Evolutionary conservation across 495 filamentous ascomycete genomes (phyloP).

Genomic region (Poronia punctata): DNA sequence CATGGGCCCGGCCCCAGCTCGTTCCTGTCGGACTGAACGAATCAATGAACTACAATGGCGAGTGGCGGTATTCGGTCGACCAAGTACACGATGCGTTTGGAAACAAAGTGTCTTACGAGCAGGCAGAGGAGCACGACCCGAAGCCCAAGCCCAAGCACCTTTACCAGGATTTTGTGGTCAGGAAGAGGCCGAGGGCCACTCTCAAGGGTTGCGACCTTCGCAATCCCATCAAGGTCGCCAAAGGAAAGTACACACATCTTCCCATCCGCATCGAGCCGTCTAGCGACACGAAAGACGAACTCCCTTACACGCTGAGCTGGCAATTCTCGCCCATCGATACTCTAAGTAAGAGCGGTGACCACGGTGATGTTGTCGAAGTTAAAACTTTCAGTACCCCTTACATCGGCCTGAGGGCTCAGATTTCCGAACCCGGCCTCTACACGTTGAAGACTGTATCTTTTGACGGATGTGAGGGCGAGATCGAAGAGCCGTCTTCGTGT

Average conservation of each 20-base stretch:
- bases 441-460: constrained; percentile 70
- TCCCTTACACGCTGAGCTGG: constrained; percentile 56
- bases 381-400: constrained; percentile 46
- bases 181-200: constrained; percentile 71
- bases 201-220: constrained; percentile 68
- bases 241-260: constrained; percentile 58
- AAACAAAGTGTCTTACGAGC: constrained; percentile 77
- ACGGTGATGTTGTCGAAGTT: constrained; percentile 45
- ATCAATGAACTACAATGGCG: constrained; percentile 65
- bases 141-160: constrained; percentile 53
- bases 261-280: constrained; percentile 64
- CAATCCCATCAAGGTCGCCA: constrained; percentile 73
- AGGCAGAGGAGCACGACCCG: constrained; percentile 55
- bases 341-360: constrained; percentile 56
- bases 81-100: constrained; percentile 86
- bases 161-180: constrained; percentile 72
- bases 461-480: constrained; percentile 74
- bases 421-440: constrained; percentile 79
- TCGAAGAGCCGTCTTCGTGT: constrained; percentile 87
- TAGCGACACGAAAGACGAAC: constrained; percentile 47
- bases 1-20: constrained; percentile 71
- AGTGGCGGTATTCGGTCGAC: constrained; percentile 85
- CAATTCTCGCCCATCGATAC: constrained; percentile 62
- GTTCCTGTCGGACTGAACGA: constrained; percentile 81
- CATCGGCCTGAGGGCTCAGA: constrained; percentile 44